These are phyloP conservation scores for Chytriomyces confervae DNA, from an alignment of 192 early-diverging fungal species.

Conservation along the genomic window DNA sequence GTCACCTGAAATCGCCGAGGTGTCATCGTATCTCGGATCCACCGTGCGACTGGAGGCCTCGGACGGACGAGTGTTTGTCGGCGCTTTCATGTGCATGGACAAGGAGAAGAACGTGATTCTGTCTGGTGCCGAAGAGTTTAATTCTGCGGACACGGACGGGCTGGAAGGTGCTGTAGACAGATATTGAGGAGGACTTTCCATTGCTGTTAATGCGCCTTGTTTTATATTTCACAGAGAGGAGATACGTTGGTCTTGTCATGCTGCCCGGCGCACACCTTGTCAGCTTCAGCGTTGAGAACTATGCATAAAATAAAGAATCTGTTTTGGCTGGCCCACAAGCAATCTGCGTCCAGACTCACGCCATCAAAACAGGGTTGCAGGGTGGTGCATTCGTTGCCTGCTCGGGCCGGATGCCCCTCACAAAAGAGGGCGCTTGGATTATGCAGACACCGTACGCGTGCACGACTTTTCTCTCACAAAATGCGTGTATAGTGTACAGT, in stretches of 20 bases:
- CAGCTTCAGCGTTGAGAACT: constrained; percentile 63
- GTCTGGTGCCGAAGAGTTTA: constrained; percentile 68
- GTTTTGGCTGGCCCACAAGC: too few species aligned
- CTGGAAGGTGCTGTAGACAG: constrained; percentile 35
- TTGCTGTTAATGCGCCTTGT: neutral
- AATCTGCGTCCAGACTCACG: too few species aligned
- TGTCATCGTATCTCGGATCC: constrained; percentile 9
- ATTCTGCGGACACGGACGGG: constrained; percentile 24
- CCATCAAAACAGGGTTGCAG: too few species aligned
- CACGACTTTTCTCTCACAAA: too few species aligned
- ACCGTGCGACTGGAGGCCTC: constrained; percentile 60
- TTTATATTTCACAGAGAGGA: constrained; percentile 46
- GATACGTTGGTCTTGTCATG: constrained; percentile 78
- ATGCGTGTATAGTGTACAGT: too few species aligned
- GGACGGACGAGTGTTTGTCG: constrained; percentile 72
- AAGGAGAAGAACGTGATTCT: constrained; percentile 78
- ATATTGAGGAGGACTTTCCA: neutral
- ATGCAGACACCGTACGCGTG: too few species aligned
- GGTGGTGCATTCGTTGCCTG: too few species aligned
- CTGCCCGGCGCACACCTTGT: constrained; percentile 76
- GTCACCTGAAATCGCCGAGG: constrained; percentile 19
- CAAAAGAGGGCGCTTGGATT: too few species aligned
- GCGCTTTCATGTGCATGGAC: constrained; percentile 76
- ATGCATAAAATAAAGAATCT: neutral
- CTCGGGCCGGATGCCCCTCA: too few species aligned